Base-by-base conservation (phyloP, 208 protist genomes). In the Angomonas ambiguus region DNA sequence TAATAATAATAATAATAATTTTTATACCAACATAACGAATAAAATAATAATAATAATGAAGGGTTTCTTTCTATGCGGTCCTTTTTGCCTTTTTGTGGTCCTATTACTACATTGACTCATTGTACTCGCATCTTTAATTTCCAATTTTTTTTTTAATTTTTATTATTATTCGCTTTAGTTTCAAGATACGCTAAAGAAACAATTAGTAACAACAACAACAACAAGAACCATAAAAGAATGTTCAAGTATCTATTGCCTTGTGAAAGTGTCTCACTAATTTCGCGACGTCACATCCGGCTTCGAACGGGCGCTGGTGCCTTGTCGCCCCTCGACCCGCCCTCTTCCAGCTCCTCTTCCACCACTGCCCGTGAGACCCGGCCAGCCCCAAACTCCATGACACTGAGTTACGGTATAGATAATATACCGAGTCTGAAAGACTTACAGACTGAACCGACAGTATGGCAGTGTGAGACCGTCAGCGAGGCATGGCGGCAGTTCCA, bases 401-500 rank as follows among this genome's bases (percentile, higher is more conserved):
- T 79, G 11, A 28, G 45, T 25, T 83, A 79, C 64, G 62, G 75
- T 24, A 34, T 76, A 4, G 63, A 55, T 16, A 60, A 66, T 10
- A 35, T 76, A n/a, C 64, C 69, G 6, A 56, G 75, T 42, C n/a
- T 88, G 33, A 53, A 70, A n/a, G 48, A 65, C 6, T 67, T 74
- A 51, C 69, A 74, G 25, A 91, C 84, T 3, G 80, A 86, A 32
- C 31, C 67, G 5, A 61, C 33, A 4, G 72, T 88, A 25, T 94
- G 88, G 88, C 51, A 55, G 0, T 76, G 78, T 3, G 49, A 62
- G 10, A 90, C 76, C 45, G 62, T 93, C 25, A 61, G 61, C 18
- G 71, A 82, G 22, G 87, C 81, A 6, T 93, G 87, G 87, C 71
- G 66, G n/a, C 24, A 30, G 24, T 62, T 88, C 24, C 64, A 87